Base-by-base conservation (phyloP, 2,329 filamentous ascomycete species). In the Fusarium redolens region DNA sequence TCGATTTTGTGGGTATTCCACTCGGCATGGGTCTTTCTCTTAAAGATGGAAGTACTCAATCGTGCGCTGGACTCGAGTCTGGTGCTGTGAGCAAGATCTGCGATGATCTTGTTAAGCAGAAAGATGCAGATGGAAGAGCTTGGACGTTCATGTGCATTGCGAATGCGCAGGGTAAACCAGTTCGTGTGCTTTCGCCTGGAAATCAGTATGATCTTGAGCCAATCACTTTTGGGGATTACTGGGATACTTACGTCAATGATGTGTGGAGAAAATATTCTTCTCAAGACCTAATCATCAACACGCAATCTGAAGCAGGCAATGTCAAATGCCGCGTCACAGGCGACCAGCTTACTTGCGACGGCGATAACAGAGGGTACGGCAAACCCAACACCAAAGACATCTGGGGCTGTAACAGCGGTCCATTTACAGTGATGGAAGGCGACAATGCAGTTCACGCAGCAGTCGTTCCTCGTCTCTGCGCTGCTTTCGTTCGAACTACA, bases 331-430 rank as follows among this genome's bases (percentile, higher is more conserved):
- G 75, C 15, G 82, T 84, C 18, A 68, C 57, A 2, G 81, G 80
- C 13, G 75, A 81, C 45, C 54, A 77, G n/a, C 75, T 87, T 18
- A 69, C 65, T 37, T 87, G 86, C 73, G 72, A 78, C 7, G 82
- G 82, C 3, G 85, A 86, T 71, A 83, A 84, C 75, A 80, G 81
- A 6, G 78, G 71, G 20, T 87, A 86, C 74, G 55, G 70, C 10
- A 86, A 85, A 72, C 86, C 86, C 15, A 76, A 78, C 8, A 80
- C 82, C 12, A 70, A 70, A 10, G 86, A 88, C 65, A 86, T 88
- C 72, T 89, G 85, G 80, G 84, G 85, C 28, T 88, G 86, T 80
- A 84, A 86, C 80, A 82, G 80, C 15, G 86, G 86, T 0, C 82
- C 86, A 0, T 87, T 88, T 62, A 79, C 70, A 4, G 81, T 82